Base-by-base conservation (phyloP, 106 monocot species). In the Dioscorea dumetorum region DNA sequence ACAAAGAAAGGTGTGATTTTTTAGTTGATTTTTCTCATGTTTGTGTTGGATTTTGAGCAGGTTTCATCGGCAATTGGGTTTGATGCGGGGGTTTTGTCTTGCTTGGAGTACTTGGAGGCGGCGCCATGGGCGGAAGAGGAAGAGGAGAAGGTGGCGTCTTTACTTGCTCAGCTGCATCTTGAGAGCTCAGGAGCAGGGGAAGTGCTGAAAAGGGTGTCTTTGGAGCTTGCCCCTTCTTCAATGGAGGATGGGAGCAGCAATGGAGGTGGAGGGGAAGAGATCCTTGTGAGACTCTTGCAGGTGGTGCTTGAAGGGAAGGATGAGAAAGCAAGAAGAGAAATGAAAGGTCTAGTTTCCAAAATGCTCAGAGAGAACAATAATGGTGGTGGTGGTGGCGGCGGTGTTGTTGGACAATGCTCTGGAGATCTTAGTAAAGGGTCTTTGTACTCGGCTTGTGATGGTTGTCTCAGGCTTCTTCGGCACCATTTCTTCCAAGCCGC, bases 71-170 rank as follows among this genome's bases (percentile, higher is more conserved):
- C 88, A 34, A 91, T 95, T 48, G 74, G 49, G 17, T 95, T 95
- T 54, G 91, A 91, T 34, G 85, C 79, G 0, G 95, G 95, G 11
- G 88, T 95, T 7, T 49, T 86, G 49, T 80, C 95, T 6, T 95
- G 91, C 67, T 64, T 95, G 71, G 95, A 95, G 84, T 91, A 86
- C 68, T 67, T 95, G 73, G 95, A 95, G 70, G 95, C 95, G 4
- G 91, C 91, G 8, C 95, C 95, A 0, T 95, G 95, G 95, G 84
- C 91, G 0, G 95, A 95, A 70, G 95, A 95, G 50, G 95, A 95
- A 57, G 95, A 95, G 72, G 95, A 95, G 80, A 95, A 88, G 86
- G 88, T 95, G 56, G 95, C 95, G 0, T 41, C 86, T 6, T 57
- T 95, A 20, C 81, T 95, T 6, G 75, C 86, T 2, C 79, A 88